Evolutionary conservation across 164 flowering plant genomes (phyloP).

Genomic region (Dillenia turbinata): DNA sequence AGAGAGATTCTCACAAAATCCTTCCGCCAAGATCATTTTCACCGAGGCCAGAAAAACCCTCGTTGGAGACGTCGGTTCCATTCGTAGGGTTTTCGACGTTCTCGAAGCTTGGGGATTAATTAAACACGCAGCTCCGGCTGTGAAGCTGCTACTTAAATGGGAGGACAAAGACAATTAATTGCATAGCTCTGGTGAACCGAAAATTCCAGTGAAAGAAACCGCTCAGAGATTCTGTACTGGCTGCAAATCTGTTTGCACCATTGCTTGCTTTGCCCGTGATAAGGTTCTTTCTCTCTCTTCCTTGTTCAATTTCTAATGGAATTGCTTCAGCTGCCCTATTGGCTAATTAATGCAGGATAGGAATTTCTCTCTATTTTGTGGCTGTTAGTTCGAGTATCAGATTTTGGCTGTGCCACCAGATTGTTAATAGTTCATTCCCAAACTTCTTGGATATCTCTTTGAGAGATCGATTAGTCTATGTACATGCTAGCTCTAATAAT

Average conservation of each 20-base stretch:
- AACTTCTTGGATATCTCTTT: no score
- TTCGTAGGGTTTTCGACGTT: constrained; percentile 88
- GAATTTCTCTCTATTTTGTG: no score
- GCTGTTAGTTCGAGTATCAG: no score
- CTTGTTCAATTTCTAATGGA: not conserved
- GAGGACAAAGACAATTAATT: constrained; percentile 59
- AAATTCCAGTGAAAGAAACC: constrained; percentile 17
- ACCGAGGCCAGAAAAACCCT: constrained; percentile 70
- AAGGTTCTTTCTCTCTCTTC: constrained; percentile 41
- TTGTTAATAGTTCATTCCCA: no score
- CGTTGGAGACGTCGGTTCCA: constrained; percentile 86
- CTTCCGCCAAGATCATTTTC: constrained; percentile 57
- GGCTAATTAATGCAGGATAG: no score
- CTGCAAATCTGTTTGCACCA: constrained; percentile 73
- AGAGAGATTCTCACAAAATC: constrained; percentile 48
- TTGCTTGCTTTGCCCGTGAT: constrained; percentile 84
- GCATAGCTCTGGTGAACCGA: constrained; percentile 11
- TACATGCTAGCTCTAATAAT: no score
- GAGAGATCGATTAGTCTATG: no score
- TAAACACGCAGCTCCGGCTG: constrained; percentile 44
- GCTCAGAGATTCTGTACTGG: constrained; percentile 52
- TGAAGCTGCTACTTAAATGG: constrained; percentile 42
- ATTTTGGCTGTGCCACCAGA: no score
- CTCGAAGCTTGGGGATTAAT: constrained; percentile 88
- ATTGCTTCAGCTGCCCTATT: no score